Conservation (phyloP, 1,139 yeast species). For the Groenewaldozyma sp. region DNA sequence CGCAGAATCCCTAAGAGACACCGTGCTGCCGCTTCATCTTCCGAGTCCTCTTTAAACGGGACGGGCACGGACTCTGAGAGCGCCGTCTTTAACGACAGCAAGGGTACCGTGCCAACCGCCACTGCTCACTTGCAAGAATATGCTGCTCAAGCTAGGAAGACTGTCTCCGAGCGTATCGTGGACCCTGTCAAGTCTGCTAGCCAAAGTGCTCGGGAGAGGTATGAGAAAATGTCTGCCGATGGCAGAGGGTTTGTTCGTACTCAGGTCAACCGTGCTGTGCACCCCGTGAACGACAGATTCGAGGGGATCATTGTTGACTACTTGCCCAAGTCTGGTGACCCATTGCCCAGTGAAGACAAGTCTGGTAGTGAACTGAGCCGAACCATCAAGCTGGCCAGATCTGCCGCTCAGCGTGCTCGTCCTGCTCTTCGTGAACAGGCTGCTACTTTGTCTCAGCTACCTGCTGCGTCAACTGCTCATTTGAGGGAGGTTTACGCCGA, state of each 20-base stretch:
- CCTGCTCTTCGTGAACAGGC: conserved; percentile 26
- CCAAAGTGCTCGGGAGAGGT: conserved; percentile 25
- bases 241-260: conserved; percentile 56
- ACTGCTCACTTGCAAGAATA: conserved; percentile 21
- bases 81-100: conserved; percentile 21
- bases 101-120: conserved; percentile 24
- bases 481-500: conserved; percentile 21
- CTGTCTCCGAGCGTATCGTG: conserved; percentile 23
- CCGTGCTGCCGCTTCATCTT: conserved; percentile 20
- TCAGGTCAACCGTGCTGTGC: conserved; percentile 52
- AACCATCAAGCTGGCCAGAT: conserved; percentile 25
- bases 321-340: conserved; percentile 38
- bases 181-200: conserved; percentile 27
- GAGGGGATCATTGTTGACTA: conserved; percentile 37
- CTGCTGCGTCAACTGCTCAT: conserved; percentile 20
- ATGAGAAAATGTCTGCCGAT: conserved; percentile 37
- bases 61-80: conserved; percentile 19
- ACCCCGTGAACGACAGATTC: conserved; percentile 49
- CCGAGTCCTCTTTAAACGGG: conserved; percentile 22
- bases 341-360: conserved; percentile 30
- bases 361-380: conserved; percentile 26
- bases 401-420: conserved; percentile 27
- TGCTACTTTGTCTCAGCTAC: conserved; percentile 17
- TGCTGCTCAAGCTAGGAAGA: conserved; percentile 21
- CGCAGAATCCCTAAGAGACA: conserved; percentile 25